Base-by-base conservation (phyloP, 164 flowering plant species). In the Liriodendron chinense region DNA sequence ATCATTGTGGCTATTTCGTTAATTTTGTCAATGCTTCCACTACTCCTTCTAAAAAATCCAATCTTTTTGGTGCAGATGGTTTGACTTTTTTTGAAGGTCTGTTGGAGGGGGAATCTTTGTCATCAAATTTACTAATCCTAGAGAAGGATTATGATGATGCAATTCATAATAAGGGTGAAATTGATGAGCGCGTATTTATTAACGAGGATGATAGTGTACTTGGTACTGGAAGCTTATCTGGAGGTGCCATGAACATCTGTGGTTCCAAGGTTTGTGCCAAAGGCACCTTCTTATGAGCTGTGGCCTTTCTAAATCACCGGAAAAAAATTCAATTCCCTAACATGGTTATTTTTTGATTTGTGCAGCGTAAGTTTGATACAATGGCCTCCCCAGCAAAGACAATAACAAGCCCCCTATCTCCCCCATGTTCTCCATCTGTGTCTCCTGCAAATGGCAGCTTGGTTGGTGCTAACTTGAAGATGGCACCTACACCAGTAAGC, bases 401-500 rank as follows among this genome's bases (percentile, higher is more conserved):
- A 72, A 79, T 89, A 68, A 82, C 90, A 26, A 89, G 91, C 75
- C 90, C 93, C 65, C 83, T 89, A 43, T 91, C 99, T 80, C 94
- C 97, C 7, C 84, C 78, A 49, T 84, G 86, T 18, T 92, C 98
- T 76, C 95, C 97, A 72, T 69, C 73, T 67, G 78, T 83, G 22
- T 85, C 91, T 75, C 85, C 82, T 62, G 77, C 80, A 67, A 93
- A 87, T 83, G 84, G 85, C 21, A 76, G 56, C 78, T 71, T 73
- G 71, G 76, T 73, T 80, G 69, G 82, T 82, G 77, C 83, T 47
- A 84, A 74, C 83, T 70, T 79, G 61, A 92, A 80, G 84, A 78
- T 89, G 81, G 83, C 85, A 34, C 85, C 92, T 56, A 96, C 98
- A 28, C 99, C 99, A 59, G 98, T 96, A 25, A 94, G 89, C 90